These are phyloP conservation scores for Aleurites moluccanus DNA, from an alignment of 441 rosid species.

Conservation along the genomic window DNA sequence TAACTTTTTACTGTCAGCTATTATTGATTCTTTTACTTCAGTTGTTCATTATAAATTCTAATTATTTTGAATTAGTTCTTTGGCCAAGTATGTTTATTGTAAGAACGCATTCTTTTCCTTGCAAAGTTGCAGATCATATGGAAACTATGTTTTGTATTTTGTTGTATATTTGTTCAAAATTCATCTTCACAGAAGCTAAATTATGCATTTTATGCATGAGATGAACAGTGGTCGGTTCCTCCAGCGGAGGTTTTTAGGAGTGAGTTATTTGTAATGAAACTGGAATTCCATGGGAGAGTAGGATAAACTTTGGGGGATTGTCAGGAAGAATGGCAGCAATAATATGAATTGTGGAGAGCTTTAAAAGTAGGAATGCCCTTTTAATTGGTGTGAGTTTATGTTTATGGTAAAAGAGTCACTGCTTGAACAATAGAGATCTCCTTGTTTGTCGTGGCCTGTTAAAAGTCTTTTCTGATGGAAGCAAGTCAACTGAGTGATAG, in stretches of 20 bases:
- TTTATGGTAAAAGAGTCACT: neutral
- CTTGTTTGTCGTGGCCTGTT: neutral
- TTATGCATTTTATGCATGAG: neutral
- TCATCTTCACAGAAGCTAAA: neutral
- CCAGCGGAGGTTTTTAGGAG: neutral
- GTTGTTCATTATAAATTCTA: neutral
- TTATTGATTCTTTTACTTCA: slow-evolving; percentile 11
- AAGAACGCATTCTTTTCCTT: neutral
- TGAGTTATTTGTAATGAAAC: neutral
- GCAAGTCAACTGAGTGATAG: neutral
- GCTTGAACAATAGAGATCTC: neutral
- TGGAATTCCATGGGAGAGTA: neutral
- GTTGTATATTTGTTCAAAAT: neutral
- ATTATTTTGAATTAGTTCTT: neutral
- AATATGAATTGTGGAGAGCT: neutral
- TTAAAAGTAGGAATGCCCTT: neutral
- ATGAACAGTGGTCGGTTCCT: neutral
- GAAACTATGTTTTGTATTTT: neutral
- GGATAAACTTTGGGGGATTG: neutral
- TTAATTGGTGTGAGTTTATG: neutral
- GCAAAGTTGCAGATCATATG: neutral
- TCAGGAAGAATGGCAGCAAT: neutral
- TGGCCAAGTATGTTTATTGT: neutral
- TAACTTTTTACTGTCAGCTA: slow-evolving; percentile 29
- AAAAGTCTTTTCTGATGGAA: neutral